Percentiles rank a stretch among this genome's conserved stretches.
Conservation (phyloP, 768 basidiomycete genomes). For the Mycena chlorophos region DNA sequence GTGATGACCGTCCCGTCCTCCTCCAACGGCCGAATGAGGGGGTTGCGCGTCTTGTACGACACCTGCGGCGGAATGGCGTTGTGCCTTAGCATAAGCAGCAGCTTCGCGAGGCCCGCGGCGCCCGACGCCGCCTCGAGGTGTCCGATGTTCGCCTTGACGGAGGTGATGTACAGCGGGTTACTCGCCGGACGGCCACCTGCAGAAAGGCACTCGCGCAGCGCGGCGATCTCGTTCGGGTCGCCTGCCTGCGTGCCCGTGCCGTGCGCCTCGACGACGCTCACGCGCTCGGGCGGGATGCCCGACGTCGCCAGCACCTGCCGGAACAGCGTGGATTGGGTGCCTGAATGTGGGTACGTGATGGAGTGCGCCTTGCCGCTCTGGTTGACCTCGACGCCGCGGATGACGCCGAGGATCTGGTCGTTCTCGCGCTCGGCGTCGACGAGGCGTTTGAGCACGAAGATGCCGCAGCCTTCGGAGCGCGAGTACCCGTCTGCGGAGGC, state of each 20-base stretch:
- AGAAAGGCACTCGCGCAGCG: conserved; percentile 55
- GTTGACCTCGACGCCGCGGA: conserved; percentile 69
- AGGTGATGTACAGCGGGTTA: conserved; percentile 64
- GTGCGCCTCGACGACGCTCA: conserved; percentile 73
- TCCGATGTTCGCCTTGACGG: conserved; percentile 73
- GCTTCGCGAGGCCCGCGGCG: conserved; percentile 67
- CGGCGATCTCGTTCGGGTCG: conserved; percentile 64
- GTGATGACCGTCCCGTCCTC: conserved; percentile 52
- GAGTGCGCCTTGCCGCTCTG: conserved; percentile 67
- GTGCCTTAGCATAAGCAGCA: conserved; percentile 66
- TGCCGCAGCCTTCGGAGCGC: conserved; percentile 66
- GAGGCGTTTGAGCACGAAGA: conserved; percentile 73
- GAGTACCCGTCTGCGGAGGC: conserved; percentile 73
- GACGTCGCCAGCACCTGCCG: conserved; percentile 45
- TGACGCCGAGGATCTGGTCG: conserved; percentile 67
- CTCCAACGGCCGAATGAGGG: conserved; percentile 49
- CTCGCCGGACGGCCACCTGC: conserved; percentile 37
- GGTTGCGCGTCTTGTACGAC: conserved; percentile 57
- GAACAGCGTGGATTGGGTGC: conserved; percentile 62
- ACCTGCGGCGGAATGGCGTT: conserved; percentile 59
- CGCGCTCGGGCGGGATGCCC: conserved; percentile 42
- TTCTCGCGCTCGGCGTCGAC: conserved; percentile 64
- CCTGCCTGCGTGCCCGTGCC: conserved; percentile 75
- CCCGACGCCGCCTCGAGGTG: conserved; percentile 79
- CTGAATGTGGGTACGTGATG: conserved; percentile 71